A percentile compares a stretch with the other conserved stretches of the same genome.
Evolutionary conservation across 202 grass and related monocot genomes (phyloP).

Genomic region (Setaria viridis): DNA sequence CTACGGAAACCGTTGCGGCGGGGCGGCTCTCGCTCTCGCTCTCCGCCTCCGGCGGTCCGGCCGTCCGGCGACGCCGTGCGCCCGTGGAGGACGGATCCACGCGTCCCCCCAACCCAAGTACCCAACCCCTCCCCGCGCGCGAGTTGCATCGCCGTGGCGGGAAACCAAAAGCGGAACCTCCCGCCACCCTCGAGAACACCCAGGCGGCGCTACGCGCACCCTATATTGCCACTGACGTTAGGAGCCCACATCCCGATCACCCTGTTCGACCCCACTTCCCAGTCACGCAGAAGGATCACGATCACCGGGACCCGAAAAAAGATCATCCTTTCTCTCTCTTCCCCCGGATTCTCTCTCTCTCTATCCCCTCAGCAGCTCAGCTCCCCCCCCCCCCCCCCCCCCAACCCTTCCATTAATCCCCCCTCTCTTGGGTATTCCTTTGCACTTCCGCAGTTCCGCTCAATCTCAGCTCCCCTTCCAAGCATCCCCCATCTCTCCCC

Average conservation of each 20-base stretch:
- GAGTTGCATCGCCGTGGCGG: constrained; percentile 53
- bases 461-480: not conserved
- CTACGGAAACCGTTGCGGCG: too few species aligned
- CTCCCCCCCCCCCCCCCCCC: not conserved
- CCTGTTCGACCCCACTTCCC: not conserved
- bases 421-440: constrained; percentile 27
- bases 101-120: too few species aligned
- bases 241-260: not conserved
- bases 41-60: too few species aligned
- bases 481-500: not conserved
- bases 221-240: not conserved
- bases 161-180: constrained; percentile 55
- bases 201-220: not conserved
- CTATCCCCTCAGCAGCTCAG: not conserved
- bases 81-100: too few species aligned
- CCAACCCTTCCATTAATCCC: constrained; percentile 9
- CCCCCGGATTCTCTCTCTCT: not conserved
- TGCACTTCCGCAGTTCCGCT: constrained; percentile 6
- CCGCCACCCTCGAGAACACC: not conserved
- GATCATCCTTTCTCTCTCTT: not conserved
- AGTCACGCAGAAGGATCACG: not conserved
- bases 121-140: too few species aligned
- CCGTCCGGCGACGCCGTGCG: too few species aligned
- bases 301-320: not conserved
- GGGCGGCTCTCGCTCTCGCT: too few species aligned